These are phyloP conservation scores for Wickerhamomyces chaumierensis DNA, from an alignment of 805 yeast genomes.

Conservation along the genomic window DNA sequence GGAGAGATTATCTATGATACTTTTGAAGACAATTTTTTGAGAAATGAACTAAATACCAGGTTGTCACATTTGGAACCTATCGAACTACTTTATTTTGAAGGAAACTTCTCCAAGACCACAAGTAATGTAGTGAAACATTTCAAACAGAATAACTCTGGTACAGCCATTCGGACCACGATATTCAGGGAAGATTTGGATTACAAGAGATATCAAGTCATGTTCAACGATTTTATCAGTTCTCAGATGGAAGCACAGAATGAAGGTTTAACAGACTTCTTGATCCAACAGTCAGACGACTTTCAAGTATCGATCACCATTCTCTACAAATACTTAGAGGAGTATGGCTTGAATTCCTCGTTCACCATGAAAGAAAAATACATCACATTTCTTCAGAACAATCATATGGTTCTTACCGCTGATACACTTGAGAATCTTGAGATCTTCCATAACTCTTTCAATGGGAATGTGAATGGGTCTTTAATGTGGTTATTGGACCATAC, in stretches of 20 bases:
- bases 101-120: slow-evolving; percentile 16
- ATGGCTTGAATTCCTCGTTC: slow-evolving; percentile 47
- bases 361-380: slow-evolving; percentile 36
- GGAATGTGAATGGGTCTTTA: slow-evolving; percentile 52
- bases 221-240: not conserved
- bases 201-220: not conserved
- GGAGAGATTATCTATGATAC: slow-evolving; percentile 69
- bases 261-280: slow-evolving; percentile 19
- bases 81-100: slow-evolving; percentile 48
- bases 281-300: slow-evolving; percentile 12
- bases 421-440: slow-evolving; percentile 68
- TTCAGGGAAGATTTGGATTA: not conserved
- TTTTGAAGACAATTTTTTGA: slow-evolving; percentile 46
- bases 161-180: not conserved
- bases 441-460: slow-evolving; percentile 52
- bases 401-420: slow-evolving; percentile 49
- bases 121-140: slow-evolving; percentile 9
- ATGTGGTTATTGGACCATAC: slow-evolving; percentile 79
- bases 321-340: slow-evolving; percentile 47
- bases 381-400: slow-evolving; percentile 35
- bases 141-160: slow-evolving; percentile 16
- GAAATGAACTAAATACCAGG: slow-evolving; percentile 65
- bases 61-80: slow-evolving; percentile 64
- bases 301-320: slow-evolving; percentile 34
- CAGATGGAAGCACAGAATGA: slow-evolving; percentile 1